These are phyloP conservation scores for Didymella pomorum DNA, from an alignment of 2,329 filamentous ascomycete species.

Conservation along the genomic window DNA sequence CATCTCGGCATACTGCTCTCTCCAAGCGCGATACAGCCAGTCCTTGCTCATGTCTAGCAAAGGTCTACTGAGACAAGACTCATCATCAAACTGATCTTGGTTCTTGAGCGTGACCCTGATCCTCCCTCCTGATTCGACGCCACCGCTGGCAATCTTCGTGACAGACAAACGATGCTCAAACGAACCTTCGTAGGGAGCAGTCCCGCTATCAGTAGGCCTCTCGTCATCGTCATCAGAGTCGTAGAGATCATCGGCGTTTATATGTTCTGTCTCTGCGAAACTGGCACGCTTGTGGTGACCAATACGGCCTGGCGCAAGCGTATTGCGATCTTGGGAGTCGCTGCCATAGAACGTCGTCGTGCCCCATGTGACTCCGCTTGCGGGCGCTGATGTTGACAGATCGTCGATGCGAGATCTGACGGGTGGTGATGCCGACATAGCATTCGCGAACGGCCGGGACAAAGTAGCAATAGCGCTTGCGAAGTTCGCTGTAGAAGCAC, in stretches of 20 bases:
- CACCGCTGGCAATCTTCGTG: slow-evolving; percentile 22
- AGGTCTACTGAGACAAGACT: slow-evolving; percentile 56
- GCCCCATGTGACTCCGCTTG: slow-evolving; percentile 57
- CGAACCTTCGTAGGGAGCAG: slow-evolving; percentile 25
- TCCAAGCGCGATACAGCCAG: slow-evolving; percentile 61
- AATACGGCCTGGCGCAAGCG: slow-evolving; percentile 37
- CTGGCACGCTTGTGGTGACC: slow-evolving; percentile 52
- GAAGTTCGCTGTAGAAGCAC: slow-evolving; percentile 48
- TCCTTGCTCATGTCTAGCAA: slow-evolving; percentile 61
- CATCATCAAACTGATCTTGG: slow-evolving; percentile 63
- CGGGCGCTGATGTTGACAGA: slow-evolving; percentile 53
- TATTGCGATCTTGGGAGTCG: slow-evolving; percentile 41
- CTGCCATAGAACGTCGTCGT: slow-evolving; percentile 53
- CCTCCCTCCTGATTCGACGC: slow-evolving; percentile 20
- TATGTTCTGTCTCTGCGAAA: slow-evolving; percentile 45
- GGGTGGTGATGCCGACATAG: slow-evolving; percentile 50
- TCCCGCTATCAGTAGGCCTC: slow-evolving; percentile 24
- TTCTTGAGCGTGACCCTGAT: slow-evolving; percentile 65
- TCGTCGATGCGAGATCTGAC: slow-evolving; percentile 49
- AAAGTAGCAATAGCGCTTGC: slow-evolving; percentile 52
- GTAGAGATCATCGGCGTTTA: slow-evolving; percentile 40
- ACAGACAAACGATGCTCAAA: slow-evolving; percentile 37
- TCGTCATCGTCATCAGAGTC: slow-evolving; percentile 49
- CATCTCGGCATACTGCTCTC: slow-evolving; percentile 65
- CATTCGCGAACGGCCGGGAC: slow-evolving; percentile 52